phyloP scores from a whole-genome alignment of 2,329 filamentous ascomycete species.

The Blastomyces percursus region DNA sequence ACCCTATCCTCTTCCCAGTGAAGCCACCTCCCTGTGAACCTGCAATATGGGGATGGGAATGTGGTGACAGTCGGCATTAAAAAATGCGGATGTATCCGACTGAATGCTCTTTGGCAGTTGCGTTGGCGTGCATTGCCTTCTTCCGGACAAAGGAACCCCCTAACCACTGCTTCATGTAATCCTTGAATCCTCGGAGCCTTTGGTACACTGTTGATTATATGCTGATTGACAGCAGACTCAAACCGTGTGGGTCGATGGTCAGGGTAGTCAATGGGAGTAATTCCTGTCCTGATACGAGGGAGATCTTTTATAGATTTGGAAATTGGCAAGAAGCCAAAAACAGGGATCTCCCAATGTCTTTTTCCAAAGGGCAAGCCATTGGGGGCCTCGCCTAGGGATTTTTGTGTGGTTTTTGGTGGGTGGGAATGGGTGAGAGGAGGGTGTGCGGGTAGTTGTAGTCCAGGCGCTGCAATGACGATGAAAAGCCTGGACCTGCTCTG shows the following conservation, averaged over 20 bases:
- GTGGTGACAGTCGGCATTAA: constrained; percentile 58
- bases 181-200: constrained; percentile 31
- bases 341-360: constrained; percentile 36
- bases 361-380: constrained; percentile 51
- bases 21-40: constrained; percentile 43
- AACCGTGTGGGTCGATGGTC: constrained; percentile 52
- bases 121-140: neutral
- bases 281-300: constrained; percentile 47
- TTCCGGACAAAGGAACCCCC: constrained; percentile 15
- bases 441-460: constrained; percentile 43
- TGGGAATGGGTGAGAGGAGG: constrained; percentile 56
- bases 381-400: constrained; percentile 46
- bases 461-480: constrained; percentile 59
- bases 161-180: constrained; percentile 12
- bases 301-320: constrained; percentile 49
- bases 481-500: constrained; percentile 60
- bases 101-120: constrained; percentile 10
- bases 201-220: constrained; percentile 49
- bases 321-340: constrained; percentile 50
- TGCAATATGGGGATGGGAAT: constrained; percentile 39
- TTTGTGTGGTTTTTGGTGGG: constrained; percentile 27
- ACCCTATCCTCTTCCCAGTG: constrained; percentile 58
- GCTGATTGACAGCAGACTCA: constrained; percentile 31
- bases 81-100: constrained; percentile 30
- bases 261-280: constrained; percentile 52